Conservation (phyloP, 495 filamentous ascomycete genomes). For the Penicillium mononematosum region DNA sequence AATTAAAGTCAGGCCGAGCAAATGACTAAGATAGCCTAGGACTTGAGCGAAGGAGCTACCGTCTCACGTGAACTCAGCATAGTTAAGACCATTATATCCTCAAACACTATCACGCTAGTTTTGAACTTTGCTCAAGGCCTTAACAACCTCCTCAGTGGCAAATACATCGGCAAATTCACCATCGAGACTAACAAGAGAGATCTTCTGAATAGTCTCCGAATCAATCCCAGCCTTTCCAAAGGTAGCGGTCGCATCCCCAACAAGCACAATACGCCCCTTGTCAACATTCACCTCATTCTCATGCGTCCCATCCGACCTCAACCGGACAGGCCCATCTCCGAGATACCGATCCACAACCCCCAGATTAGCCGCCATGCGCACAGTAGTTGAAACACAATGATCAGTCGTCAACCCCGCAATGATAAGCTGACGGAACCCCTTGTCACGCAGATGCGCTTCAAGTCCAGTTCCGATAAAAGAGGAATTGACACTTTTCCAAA, state of each 20-base stretch:
- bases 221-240: conserved; percentile 45
- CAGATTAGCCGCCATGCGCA: conserved; percentile 50
- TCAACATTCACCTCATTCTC: conserved; percentile 25
- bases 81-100: no score
- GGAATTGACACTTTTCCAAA: conserved; percentile 50
- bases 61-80: no score
- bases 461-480: conserved; percentile 49
- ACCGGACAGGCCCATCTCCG: conserved; percentile 17
- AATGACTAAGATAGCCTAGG: no score
- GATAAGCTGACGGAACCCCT: conserved; percentile 39
- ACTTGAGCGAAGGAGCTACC: no score
- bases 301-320: conserved; percentile 25
- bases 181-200: conserved; percentile 48
- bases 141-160: conserved; percentile 38
- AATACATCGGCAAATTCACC: conserved; percentile 49
- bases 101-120: background rate
- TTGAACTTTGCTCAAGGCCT: conserved; percentile 20
- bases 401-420: conserved; percentile 49
- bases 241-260: conserved; percentile 50
- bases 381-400: conserved; percentile 52
- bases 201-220: conserved; percentile 46
- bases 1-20: no score
- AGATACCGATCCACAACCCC: conserved; percentile 39
- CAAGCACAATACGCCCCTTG: conserved; percentile 45
- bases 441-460: conserved; percentile 36